These are phyloP conservation scores for Chalara sp. DNA, from an alignment of 2,329 filamentous ascomycete species.

Conservation along the genomic window DNA sequence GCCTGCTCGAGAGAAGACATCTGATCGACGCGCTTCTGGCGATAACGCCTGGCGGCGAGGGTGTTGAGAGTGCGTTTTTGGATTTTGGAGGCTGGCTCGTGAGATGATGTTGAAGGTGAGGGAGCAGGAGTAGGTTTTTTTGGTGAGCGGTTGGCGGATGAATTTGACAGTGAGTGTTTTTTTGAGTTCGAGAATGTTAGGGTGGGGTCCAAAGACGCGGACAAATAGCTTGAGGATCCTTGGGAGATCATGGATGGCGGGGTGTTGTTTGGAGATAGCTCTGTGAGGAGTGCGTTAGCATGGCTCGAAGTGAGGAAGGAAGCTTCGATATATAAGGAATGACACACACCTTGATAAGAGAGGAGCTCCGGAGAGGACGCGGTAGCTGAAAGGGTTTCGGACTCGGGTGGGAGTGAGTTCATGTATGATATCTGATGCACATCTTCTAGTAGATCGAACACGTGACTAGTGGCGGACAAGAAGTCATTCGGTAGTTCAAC, in stretches of 20 bases:
- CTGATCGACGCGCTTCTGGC: conserved; percentile 63
- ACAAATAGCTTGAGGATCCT: background rate
- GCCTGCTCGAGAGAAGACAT: conserved; percentile 54
- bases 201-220: background rate
- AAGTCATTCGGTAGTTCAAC: background rate
- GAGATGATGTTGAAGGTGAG: background rate
- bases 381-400: too few relatives aligned
- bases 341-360: too few relatives aligned
- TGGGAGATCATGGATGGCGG: background rate
- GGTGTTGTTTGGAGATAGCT: background rate
- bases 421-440: background rate
- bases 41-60: conserved; percentile 63
- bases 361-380: too few relatives aligned
- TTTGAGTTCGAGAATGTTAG: background rate
- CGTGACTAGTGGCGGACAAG: background rate
- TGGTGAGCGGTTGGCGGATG: background rate
- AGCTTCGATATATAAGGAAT: too few relatives aligned
- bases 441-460: background rate
- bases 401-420: background rate
- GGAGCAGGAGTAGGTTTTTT: background rate
- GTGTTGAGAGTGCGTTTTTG: conserved; percentile 62
- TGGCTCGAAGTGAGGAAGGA: too few relatives aligned
- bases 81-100: conserved; percentile 10
- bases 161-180: background rate
- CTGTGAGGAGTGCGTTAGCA: background rate